Base-by-base conservation (phyloP, 164 flowering plant species). In the Vitis vinifera region DNA sequence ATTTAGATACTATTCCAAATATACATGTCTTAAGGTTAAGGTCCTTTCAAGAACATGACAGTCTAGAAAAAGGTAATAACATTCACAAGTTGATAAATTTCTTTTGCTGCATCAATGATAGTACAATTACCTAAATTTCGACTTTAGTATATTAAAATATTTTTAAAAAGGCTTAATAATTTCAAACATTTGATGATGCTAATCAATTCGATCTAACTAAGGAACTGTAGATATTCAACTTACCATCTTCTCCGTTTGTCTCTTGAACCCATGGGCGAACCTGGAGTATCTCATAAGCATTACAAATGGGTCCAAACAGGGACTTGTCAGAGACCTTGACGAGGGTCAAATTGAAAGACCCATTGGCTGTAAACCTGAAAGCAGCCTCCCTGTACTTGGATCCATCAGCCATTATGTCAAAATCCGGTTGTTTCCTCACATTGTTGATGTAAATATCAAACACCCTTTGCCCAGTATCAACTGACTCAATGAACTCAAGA, bases 231-330 rank as follows among this genome's bases (percentile, higher is more conserved):
- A 51, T 17, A 12, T 50, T 9, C 12, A 58, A 69, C 77, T 16
- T 82, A 89, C 93, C 84, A 71, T 85, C 89, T 55, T 70, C 16
- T 44, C 69, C 80, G 16, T 61, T 30, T 56, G 84, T 82, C 62
- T 66, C 87, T 59, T 72, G 68, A 62, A 56, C 69, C 78, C 64
- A 47, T 48, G 72, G 68, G 10, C 14, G 78, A 51, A 82, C 75
- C 72, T 77, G 82, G 8, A 86, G 69, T 60, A 89, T 75, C 81
- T 89, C 93, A 73, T 82, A 86, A 49, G 86, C 93, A 83, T 76
- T 89, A 68, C 80, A 82, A 53, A 86, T 75, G 59, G 93, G 93
- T 53, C 91, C 93, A 23, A 78, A 81, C 6, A 16, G 72, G 9
- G 69, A 72, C 47, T 66, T 74, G 74, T 71, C 69, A 48, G 75